phyloP scores from a whole-genome alignment of 495 filamentous ascomycete species.

The Trichodelitschia bisporula region DNA sequence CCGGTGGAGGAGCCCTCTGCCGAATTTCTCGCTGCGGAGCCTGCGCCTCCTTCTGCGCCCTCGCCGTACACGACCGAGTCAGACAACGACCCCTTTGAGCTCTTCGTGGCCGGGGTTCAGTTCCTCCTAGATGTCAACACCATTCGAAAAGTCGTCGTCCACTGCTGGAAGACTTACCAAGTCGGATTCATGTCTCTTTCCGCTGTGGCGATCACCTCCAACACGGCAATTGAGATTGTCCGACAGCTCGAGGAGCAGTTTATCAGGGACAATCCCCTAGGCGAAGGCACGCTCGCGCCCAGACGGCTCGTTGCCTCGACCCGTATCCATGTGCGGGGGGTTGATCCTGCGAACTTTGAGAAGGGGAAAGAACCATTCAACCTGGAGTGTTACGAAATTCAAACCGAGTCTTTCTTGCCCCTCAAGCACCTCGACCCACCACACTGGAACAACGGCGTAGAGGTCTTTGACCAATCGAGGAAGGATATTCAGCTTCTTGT shows the following conservation, averaged over 20 bases:
- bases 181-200: background rate
- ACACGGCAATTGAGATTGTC: background rate
- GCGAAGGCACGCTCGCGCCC: background rate
- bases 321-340: background rate
- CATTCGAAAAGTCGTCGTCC: background rate
- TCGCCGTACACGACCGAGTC: background rate
- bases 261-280: background rate
- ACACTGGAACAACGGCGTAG: too few species aligned
- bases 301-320: background rate
- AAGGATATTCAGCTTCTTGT: too few species aligned
- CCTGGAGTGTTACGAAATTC: too few species aligned
- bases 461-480: too few species aligned
- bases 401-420: too few species aligned
- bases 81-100: background rate
- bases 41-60: background rate
- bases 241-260: constrained; percentile 1
- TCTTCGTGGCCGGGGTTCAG: background rate
- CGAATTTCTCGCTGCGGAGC: background rate
- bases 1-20: constrained; percentile 1
- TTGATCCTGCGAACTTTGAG: constrained; percentile 1
- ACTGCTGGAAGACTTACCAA: background rate
- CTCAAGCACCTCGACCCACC: too few species aligned
- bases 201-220: background rate
- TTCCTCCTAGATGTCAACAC: background rate
- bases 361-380: too few species aligned